phyloP scores from a whole-genome alignment of 2,329 filamentous ascomycete species.

The Phialocephala subalpina region DNA sequence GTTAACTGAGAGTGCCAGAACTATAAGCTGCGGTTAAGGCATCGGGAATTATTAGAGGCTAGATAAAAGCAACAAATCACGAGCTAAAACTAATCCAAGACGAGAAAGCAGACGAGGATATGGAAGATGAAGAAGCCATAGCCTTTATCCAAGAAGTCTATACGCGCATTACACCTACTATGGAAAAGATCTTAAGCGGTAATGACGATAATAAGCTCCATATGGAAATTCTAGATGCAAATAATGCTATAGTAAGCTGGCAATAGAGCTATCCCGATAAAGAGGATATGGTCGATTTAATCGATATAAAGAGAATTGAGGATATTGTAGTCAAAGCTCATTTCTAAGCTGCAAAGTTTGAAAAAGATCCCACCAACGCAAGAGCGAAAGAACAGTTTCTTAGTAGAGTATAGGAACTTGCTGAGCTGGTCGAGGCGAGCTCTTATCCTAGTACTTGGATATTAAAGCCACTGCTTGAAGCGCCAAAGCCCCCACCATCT shows the following conservation, averaged over 20 bases:
- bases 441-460: constrained; percentile 28
- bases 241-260: constrained; percentile 26
- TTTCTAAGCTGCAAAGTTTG: constrained; percentile 27
- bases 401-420: constrained; percentile 27
- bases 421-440: constrained; percentile 23
- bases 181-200: constrained; percentile 28
- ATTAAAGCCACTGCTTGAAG: constrained; percentile 27
- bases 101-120: constrained; percentile 27
- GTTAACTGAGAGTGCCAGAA: constrained; percentile 24
- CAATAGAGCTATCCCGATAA: constrained; percentile 25
- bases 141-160: constrained; percentile 27
- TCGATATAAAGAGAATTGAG: constrained; percentile 27
- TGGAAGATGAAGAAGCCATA: constrained; percentile 26
- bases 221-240: constrained; percentile 30
- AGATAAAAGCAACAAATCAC: constrained; percentile 27
- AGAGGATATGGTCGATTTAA: constrained; percentile 18
- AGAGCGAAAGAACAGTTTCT: constrained; percentile 30
- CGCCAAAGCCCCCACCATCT: constrained; percentile 23
- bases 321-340: constrained; percentile 24
- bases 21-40: constrained; percentile 24
- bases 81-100: constrained; percentile 27
- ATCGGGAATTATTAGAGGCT: constrained; percentile 28
- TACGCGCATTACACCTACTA: constrained; percentile 26
- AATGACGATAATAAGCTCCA: constrained; percentile 24
- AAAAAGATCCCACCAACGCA: constrained; percentile 27